Evolutionary conservation across 148 eudicot species (phyloP).

Genomic region (Nepenthes mirabilis): DNA sequence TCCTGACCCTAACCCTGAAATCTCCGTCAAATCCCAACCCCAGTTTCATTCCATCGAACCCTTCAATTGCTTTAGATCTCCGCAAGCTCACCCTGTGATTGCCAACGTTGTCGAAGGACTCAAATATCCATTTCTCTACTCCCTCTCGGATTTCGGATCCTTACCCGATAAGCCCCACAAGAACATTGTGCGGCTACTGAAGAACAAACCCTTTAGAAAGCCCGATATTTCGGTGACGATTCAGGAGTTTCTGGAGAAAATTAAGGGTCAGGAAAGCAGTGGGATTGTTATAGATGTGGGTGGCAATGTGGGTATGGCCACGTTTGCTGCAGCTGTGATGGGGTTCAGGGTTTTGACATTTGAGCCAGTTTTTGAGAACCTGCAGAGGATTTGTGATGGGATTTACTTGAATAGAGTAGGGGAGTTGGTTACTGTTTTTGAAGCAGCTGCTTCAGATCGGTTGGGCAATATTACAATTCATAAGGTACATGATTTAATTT

Average conservation of each 20-base stretch:
- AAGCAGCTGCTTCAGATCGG: conserved; percentile 86
- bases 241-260: conserved; percentile 52
- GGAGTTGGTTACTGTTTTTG: conserved; percentile 63
- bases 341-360: conserved; percentile 77
- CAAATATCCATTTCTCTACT: conserved; percentile 56
- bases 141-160: conserved; percentile 68
- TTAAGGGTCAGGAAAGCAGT: conserved; percentile 25
- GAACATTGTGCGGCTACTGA: conserved; percentile 63
- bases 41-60: conserved; percentile 22
- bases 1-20: conserved; percentile 17
- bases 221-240: conserved; percentile 75
- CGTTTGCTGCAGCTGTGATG: conserved; percentile 89
- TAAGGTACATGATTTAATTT: conserved; percentile 33
- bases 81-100: conserved; percentile 74
- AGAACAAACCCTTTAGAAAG: conserved; percentile 57
- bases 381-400: conserved; percentile 97
- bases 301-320: conserved; percentile 97
- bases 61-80: conserved; percentile 55
- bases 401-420: conserved; percentile 67
- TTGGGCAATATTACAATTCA: conserved; percentile 74
- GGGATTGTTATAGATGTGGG: conserved; percentile 89
- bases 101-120: conserved; percentile 73
- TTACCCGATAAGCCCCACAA: conserved; percentile 86
- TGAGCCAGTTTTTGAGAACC: conserved; percentile 92
- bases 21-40: conserved; percentile 10